Base-by-base conservation (phyloP, 2,329 filamentous ascomycete species). In the Colletotrichum sidae region DNA sequence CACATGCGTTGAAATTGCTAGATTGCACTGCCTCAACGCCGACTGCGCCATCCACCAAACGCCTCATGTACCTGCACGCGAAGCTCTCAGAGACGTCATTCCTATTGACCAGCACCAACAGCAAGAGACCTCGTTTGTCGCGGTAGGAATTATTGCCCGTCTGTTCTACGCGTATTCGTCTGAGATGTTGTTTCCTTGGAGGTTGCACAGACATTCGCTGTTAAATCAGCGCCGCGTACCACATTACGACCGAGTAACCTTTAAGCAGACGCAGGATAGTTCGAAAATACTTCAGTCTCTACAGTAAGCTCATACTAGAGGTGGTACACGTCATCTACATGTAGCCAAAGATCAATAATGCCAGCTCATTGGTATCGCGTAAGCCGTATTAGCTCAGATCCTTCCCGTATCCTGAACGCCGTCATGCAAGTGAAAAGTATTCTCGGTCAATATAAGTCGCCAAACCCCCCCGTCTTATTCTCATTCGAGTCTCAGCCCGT, bases 401-500 rank as follows among this genome's bases (percentile, higher is more conserved):
- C 50, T 39, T 51, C 41, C 45, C 25, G 58, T 52, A 45, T 17
- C 58, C 39, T 47, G 25, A 58, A 67, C 58, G 62, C 58, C 58
- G 17, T 55, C 34, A 52, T 62, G 45, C 58, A 44, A 42, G 41
- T 3, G 47, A 17, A 34, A 55, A 17, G 33, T 42, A 42, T 17
- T 25, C 12, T 55, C 33, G 45, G 25, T 25, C 13, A 44, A 37
- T 45, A 44, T 5, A 25, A 25, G 25, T 25, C 25, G 25, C 25
- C 25, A 25, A 25, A 25, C 1, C 25, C 25, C 25, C 51, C 37
- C 33, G 3, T 37, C 39, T 54, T 61, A 25, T 47, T 4, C 33
- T 55, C 53, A 60, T 46, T 75, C 73, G 79, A 85, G 69, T n/a
- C 80, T 81, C 61, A 88, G 75, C 7, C 86, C 85, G 51, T 86